Conservation (phyloP, 495 filamentous ascomycete genomes). For the Trichoderma gamsii region DNA sequence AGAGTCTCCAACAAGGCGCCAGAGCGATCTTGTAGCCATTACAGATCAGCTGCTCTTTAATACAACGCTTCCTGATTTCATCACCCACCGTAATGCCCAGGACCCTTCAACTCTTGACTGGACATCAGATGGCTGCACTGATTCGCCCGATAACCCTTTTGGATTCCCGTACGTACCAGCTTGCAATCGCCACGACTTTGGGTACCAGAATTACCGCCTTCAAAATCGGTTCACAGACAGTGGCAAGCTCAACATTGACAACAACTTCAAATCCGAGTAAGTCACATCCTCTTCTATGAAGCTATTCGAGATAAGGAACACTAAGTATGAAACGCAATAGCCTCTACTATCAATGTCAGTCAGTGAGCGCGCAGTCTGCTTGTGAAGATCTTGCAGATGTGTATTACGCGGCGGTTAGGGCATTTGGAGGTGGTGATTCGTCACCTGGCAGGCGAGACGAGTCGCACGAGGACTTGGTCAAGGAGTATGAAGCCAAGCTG, state of each 20-base stretch:
- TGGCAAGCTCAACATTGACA: constrained; percentile 33
- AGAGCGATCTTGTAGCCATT: constrained; percentile 14
- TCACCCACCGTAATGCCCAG: constrained; percentile 23
- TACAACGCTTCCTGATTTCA: constrained; percentile 29
- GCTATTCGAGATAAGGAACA: not conserved
- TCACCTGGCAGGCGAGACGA: constrained; percentile 21
- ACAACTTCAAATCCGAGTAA: constrained; percentile 40
- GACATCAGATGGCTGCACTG: constrained; percentile 38
- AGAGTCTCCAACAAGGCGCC: constrained; percentile 6
- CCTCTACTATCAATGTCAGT: constrained; percentile 30
- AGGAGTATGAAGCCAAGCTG: constrained; percentile 30
- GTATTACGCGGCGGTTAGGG: constrained; percentile 41
- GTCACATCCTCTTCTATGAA: not conserved
- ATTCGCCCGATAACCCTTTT: constrained; percentile 39
- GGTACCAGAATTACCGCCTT: constrained; percentile 39
- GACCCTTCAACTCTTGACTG: constrained; percentile 35
- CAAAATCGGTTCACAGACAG: constrained; percentile 35
- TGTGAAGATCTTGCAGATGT: constrained; percentile 37
- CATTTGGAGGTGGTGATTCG: constrained; percentile 30
- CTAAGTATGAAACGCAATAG: constrained; percentile 24
- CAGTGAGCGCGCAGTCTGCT: constrained; percentile 8
- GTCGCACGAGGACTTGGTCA: constrained; percentile 24
- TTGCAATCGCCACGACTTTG: constrained; percentile 48
- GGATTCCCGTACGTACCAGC: constrained; percentile 38
- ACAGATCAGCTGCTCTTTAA: constrained; percentile 35